A percentile compares a stretch with the other conserved stretches of the same genome.
phyloP scores from a whole-genome alignment of 2,329 filamentous ascomycete species.

The Westerdykella aurantiaca region DNA sequence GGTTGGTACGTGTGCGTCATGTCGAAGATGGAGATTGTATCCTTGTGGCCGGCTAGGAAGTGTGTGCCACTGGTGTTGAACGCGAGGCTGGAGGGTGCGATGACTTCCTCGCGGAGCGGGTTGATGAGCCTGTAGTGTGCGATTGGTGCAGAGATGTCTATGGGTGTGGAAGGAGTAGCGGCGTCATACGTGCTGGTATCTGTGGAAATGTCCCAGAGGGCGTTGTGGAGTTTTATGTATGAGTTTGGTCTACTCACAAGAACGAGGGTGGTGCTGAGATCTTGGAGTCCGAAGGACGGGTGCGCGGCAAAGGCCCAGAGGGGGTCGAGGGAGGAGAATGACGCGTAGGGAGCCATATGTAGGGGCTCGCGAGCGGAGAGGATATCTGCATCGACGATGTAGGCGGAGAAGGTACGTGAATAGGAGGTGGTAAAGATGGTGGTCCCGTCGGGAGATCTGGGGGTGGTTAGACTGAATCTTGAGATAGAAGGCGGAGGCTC shows the following conservation, averaged over 20 bases:
- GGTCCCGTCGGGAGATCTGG: conserved; percentile 51
- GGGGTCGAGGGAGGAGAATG: conserved; percentile 43
- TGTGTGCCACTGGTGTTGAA: conserved; percentile 45
- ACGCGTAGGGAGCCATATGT: conserved; percentile 43
- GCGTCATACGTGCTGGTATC: neutral
- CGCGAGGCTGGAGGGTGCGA: conserved; percentile 50
- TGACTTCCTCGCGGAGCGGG: conserved; percentile 52
- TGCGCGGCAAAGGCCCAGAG: conserved; percentile 52
- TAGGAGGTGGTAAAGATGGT: conserved; percentile 50
- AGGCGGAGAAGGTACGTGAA: conserved; percentile 52
- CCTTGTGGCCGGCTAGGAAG: conserved; percentile 55
- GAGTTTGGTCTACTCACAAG: conserved; percentile 50
- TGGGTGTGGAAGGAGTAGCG: conserved; percentile 3
- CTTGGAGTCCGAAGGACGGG: conserved; percentile 50
- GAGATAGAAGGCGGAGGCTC: conserved; percentile 1
- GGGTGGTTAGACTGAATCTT: neutral
- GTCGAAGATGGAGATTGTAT: conserved; percentile 53
- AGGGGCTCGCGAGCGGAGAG: conserved; percentile 4
- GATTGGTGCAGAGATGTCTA: conserved; percentile 27
- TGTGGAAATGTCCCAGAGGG: conserved; percentile 39
- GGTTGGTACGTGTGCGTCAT: conserved; percentile 46
- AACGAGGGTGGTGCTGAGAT: conserved; percentile 46
- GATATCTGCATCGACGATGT: conserved; percentile 15
- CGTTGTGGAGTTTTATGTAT: conserved; percentile 53
- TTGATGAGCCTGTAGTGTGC: conserved; percentile 53